Percentiles rank a stretch among this genome's conserved stretches.
These are phyloP conservation scores for Taphrina populina DNA, from an alignment of 1,139 yeast species.

Conservation along the genomic window DNA sequence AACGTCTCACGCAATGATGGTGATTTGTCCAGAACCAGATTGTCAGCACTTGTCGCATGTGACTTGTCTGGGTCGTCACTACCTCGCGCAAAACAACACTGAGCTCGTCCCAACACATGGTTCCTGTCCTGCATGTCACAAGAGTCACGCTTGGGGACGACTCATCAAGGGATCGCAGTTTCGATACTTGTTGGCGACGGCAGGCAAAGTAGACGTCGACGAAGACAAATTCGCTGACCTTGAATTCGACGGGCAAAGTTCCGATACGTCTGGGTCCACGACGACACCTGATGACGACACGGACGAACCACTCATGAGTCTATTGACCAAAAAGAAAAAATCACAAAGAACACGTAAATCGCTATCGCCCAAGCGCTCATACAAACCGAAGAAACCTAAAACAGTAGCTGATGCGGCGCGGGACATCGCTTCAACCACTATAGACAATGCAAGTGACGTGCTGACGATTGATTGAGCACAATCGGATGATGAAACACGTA, in stretches of 20 bases:
- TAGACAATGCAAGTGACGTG: too few species aligned
- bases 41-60: conserved; percentile 18
- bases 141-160: conserved; percentile 10
- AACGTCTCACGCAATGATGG: background rate
- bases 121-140: conserved; percentile 16
- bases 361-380: too few species aligned
- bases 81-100: background rate
- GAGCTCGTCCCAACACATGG: conserved; percentile 19
- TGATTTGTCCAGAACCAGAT: conserved; percentile 13
- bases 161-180: conserved; percentile 25
- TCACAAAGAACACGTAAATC: too few species aligned
- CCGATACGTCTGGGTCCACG: background rate
- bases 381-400: too few species aligned
- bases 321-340: background rate
- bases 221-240: conserved; percentile 19
- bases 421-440: too few species aligned
- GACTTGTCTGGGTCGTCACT: conserved; percentile 6
- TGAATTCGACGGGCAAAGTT: conserved; percentile 16
- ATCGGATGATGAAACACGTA: too few species aligned
- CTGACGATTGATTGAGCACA: background rate
- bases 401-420: too few species aligned
- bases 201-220: conserved; percentile 8
- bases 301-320: conserved; percentile 1
- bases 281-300: background rate
- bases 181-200: conserved; percentile 16